Percentiles rank a stretch among this genome's conserved stretches.
Evolutionary conservation across 2,329 filamentous ascomycete species (phyloP).

Genomic region (Cladorrhinum sp.): DNA sequence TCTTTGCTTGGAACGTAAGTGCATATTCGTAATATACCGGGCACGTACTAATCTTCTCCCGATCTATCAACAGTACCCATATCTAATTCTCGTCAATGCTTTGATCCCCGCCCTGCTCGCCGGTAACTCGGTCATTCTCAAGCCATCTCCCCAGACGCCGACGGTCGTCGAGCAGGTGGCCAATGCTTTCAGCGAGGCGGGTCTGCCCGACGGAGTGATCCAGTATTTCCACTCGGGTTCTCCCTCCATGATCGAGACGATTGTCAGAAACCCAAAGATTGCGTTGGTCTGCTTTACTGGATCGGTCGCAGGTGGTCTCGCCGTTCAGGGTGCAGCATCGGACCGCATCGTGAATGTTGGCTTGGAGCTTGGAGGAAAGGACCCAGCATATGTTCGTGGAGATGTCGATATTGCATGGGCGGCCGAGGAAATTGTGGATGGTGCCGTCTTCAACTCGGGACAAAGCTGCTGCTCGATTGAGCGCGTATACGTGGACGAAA

Average conservation of each 20-base stretch:
- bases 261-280: slow-evolving; percentile 74
- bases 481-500: slow-evolving; percentile 84
- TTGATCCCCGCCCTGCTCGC: slow-evolving; percentile 86
- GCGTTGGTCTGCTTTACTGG: slow-evolving; percentile 89
- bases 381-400: slow-evolving; percentile 81
- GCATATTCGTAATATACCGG: neutral
- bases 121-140: slow-evolving; percentile 88
- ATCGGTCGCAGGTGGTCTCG: slow-evolving; percentile 81
- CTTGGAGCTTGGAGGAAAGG: slow-evolving; percentile 90
- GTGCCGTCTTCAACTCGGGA: slow-evolving; percentile 96
- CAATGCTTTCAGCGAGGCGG: slow-evolving; percentile 73
- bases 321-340: slow-evolving; percentile 79
- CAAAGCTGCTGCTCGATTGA: slow-evolving; percentile 95
- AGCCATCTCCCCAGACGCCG: slow-evolving; percentile 92
- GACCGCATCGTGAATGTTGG: slow-evolving; percentile 83
- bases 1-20: slow-evolving; percentile 95
- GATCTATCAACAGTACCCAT: slow-evolving; percentile 68
- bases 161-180: slow-evolving; percentile 84
- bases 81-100: slow-evolving; percentile 89
- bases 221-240: slow-evolving; percentile 92
- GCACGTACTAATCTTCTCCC: neutral
- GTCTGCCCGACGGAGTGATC: slow-evolving; percentile 77
- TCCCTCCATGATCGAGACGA: slow-evolving; percentile 68
- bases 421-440: slow-evolving; percentile 91
- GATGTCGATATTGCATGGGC: slow-evolving; percentile 91